Base-by-base conservation (phyloP, 2,329 filamentous ascomycete species). In the Pleurostoma richardsiae region DNA sequence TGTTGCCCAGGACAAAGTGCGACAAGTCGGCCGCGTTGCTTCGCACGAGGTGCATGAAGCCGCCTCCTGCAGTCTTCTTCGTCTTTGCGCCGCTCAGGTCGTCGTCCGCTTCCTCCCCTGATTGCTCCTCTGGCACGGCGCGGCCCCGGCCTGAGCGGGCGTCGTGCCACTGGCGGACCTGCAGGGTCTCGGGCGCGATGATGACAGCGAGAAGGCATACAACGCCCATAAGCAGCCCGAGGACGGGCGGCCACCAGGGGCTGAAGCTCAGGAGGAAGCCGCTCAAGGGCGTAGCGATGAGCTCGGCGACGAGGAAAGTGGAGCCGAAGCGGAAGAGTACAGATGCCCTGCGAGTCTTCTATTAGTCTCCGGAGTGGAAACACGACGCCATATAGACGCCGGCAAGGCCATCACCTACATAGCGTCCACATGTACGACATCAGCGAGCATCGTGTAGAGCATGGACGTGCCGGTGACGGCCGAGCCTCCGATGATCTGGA, bases 361-460 rank as follows among this genome's bases (percentile, higher is more conserved):
- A 19, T 19, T 19, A 19, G 19, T 19, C 19, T 19, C 19, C 19
- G 19, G 19, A 19, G 19, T 19, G 19, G 19, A 19, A 19, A 19
- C 36, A 42, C 29, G 11, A 29, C 10, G 11, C 8, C 27, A 19
- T 7, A 33, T 31, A 30, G 29, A n/a, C 7, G 42, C 28, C 26
- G 5, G 7, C 5, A 19, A 7, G 8, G 30, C 29, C 29, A 55
- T 6, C 6, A 46, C 49, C 30, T n/a, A 50, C 50, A 48, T 42
- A 36, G 59, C 59, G 0, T 56, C 59, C 0, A 66, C 56, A 1
- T 69, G 68, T 0, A 68, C 57, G 2, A 71, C 66, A 45, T 76
- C 73, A n/a, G 68, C 64, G 10, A 74, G 48, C 36, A 69, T 62
- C 6, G 73, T 76, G 55, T 64, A 74, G 5, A 71, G 47, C 69